phyloP scores from a whole-genome alignment of 306 rosid genomes.

The Castanopsis chinensis region DNA sequence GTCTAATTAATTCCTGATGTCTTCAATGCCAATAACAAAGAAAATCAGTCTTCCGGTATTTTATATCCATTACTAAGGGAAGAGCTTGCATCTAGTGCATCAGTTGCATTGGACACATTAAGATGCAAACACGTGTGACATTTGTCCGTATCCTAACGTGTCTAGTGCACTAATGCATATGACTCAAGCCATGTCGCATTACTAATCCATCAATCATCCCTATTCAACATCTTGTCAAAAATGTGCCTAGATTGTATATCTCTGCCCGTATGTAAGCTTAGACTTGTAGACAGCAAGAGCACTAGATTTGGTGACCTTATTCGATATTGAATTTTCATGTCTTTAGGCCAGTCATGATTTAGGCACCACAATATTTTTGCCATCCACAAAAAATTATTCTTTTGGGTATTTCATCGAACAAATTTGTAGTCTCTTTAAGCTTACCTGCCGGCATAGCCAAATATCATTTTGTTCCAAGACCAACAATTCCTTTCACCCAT shows the following conservation, averaged over 20 bases:
- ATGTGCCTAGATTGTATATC: slow-evolving; percentile 52
- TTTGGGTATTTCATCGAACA: slow-evolving; percentile 60
- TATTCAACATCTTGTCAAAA: slow-evolving; percentile 32
- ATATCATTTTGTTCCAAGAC: slow-evolving; percentile 66
- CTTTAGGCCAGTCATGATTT: slow-evolving; percentile 28
- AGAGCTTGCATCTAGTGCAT: no score
- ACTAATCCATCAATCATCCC: slow-evolving; percentile 56
- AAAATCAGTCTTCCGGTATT: slow-evolving; percentile 11
- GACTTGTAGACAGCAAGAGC: slow-evolving; percentile 51
- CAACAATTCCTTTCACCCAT: slow-evolving; percentile 59
- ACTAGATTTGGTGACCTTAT: slow-evolving; percentile 49
- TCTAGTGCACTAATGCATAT: no score
- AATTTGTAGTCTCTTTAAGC: slow-evolving; percentile 43
- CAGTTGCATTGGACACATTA: no score
- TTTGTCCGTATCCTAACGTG: no score
- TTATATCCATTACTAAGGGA: no score
- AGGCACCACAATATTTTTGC: slow-evolving; percentile 48
- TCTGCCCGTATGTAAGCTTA: slow-evolving; percentile 27
- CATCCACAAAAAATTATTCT: slow-evolving; percentile 63
- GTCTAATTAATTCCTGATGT: slow-evolving; percentile 42
- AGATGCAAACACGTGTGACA: no score
- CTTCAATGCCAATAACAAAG: slow-evolving; percentile 48
- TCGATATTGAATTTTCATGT: slow-evolving; percentile 39
- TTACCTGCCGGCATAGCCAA: slow-evolving; percentile 43
- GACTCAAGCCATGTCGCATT: no score